phyloP scores from a whole-genome alignment of 345 rosid species.

The Limnanthes douglasii region DNA sequence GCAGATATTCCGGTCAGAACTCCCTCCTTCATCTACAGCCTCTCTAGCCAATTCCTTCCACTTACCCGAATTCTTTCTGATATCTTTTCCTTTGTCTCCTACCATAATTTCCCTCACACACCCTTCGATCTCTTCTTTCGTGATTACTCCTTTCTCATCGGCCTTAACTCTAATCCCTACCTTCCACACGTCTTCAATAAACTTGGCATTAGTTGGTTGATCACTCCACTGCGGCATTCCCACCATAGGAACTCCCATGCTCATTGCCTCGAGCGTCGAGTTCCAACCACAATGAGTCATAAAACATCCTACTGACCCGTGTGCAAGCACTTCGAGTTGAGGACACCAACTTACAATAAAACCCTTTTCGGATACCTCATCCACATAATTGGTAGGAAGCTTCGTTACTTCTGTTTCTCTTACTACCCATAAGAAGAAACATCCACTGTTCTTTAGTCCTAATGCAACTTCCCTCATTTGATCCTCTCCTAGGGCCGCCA shows the following conservation, averaged over 20 bases:
- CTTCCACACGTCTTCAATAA: conserved; percentile 41
- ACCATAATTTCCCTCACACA: conserved; percentile 35
- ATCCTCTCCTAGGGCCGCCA: conserved; percentile 23
- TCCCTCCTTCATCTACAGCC: conserved; percentile 32
- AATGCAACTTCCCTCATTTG: conserved; percentile 40
- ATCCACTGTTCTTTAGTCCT: conserved; percentile 22
- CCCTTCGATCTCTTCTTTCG: conserved; percentile 18
- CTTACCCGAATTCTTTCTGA: conserved; percentile 20
- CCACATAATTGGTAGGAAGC: conserved; percentile 19
- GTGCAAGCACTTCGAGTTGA: conserved; percentile 40
- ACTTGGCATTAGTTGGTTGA: conserved; percentile 43
- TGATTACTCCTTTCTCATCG: conserved; percentile 13
- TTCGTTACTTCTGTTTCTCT: conserved; percentile 30
- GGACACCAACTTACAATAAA: conserved; percentile 35
- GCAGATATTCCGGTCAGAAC: conserved; percentile 24
- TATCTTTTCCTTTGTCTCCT: conserved; percentile 24
- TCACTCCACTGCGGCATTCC: conserved; percentile 50
- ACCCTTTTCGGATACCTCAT: conserved; percentile 22
- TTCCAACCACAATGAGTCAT: conserved; percentile 62
- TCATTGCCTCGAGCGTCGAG: conserved; percentile 47
- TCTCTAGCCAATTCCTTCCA: conserved; percentile 26
- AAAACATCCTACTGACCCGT: conserved; percentile 39
- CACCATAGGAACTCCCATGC: conserved; percentile 43
- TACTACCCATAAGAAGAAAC: conserved; percentile 42
- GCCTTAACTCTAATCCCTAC: conserved; percentile 26